Conservation (phyloP, 208 protist species). For the Leishmania mexicana region DNA sequence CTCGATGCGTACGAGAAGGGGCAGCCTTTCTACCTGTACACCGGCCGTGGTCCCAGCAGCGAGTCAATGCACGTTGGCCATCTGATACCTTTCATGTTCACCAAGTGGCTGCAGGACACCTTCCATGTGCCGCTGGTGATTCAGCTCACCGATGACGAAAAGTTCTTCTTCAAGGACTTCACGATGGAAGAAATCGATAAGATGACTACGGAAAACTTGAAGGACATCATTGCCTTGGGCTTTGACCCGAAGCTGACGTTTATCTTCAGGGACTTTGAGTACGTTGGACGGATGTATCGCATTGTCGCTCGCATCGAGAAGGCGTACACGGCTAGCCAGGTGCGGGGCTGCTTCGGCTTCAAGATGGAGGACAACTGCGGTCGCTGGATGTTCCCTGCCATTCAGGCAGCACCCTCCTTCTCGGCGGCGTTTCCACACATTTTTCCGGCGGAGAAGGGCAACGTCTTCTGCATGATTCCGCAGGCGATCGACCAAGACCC, state of each 20-base stretch:
- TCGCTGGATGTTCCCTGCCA: slow-evolving; percentile 97
- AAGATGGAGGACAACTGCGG: slow-evolving; percentile 96
- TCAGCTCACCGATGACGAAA: slow-evolving; percentile 99
- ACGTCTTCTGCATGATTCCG: slow-evolving; percentile 98
- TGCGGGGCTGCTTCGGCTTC: slow-evolving; percentile 97
- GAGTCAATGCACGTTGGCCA: slow-evolving; percentile 99
- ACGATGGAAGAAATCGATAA: slow-evolving; percentile 93
- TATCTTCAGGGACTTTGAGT: slow-evolving; percentile 99
- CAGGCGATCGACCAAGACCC: slow-evolving; percentile 98
- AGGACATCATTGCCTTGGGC: slow-evolving; percentile 99
- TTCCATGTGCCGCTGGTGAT: slow-evolving; percentile 99
- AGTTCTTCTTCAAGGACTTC: slow-evolving; percentile 99
- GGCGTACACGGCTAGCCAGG: slow-evolving; percentile 94
- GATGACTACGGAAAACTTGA: slow-evolving; percentile 96
- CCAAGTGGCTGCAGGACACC: slow-evolving; percentile 99
- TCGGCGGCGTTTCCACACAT: slow-evolving; percentile 97
- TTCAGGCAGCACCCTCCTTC: slow-evolving; percentile 98
- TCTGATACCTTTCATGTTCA: slow-evolving; percentile 99
- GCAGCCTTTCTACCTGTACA: slow-evolving; percentile 99
- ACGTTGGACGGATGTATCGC: slow-evolving; percentile 96
- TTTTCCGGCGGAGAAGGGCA: slow-evolving; percentile 87
- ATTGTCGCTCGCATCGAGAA: slow-evolving; percentile 96
- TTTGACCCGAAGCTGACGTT: slow-evolving; percentile 99
- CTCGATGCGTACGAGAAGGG: slow-evolving; percentile 97
- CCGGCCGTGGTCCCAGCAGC: slow-evolving; percentile 98